Evolutionary conservation across 2,329 filamentous ascomycete species (phyloP), one percentile per base, ranked within the genome.

Genomic region (Ceratocystiopsis minuta): DNA sequence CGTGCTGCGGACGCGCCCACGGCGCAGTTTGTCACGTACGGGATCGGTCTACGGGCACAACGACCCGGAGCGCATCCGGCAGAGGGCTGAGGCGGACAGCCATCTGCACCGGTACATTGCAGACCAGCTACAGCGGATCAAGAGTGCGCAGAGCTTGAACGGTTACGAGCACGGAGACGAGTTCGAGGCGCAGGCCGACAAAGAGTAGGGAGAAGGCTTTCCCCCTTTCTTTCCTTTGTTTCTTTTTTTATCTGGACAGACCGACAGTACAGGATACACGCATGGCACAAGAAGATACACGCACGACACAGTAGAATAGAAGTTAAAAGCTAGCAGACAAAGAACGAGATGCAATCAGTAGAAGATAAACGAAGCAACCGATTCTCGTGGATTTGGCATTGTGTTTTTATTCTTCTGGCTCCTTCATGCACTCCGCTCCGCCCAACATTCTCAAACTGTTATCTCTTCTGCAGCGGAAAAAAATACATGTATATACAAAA

Each of bases 81-180:
- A 70, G 51, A 63, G 65, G 24, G 57, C 55, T 32, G 68, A 75
- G 53, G 74, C 75, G 0, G 71, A 85, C 52, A 65, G 71, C 43
- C 81, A 90, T 50, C 73, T 93, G 54, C 78, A 83, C 46, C 71
- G 75, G 49, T 94, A 93, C 57, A 80, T 95, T 43, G 76, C 72
- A 28, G 80, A 86, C 48, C 81, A 94, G 61, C 66, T 95, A 44
- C 70, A 79, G 57, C 68, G 78, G 43, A 78, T 90, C 53, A 76
- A 71, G 55, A 75, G 69, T 38, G 66, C 74, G 42, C 66, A 65
- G 46, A 51, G 53, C 32, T 55, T 50, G 6, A 56, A 62, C 15
- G 60, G 57, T 40, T 59, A 57, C 39, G 56, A 60, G 15, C 51
- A 57, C 12, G 62, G 57, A 12, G 66, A 70, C 34, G 67, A 71